Evolutionary conservation across 345 rosid genomes (phyloP).

Genomic region (Salix exigua): DNA sequence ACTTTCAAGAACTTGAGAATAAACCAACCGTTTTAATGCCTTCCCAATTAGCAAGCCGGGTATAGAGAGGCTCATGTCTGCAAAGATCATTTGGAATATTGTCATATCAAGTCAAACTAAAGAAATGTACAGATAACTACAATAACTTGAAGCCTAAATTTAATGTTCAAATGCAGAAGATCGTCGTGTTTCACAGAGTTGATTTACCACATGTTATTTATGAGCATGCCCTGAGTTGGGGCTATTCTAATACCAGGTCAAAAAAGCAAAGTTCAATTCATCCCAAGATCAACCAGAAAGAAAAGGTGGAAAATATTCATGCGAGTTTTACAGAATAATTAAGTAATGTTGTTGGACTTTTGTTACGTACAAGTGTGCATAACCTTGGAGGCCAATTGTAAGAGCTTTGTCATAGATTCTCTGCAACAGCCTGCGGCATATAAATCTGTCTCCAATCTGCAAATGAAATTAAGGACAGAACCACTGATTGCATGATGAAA

Average conservation of each 20-base stretch:
- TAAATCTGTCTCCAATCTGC: conserved; percentile 89
- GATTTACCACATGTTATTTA: no score
- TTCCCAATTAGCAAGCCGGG: conserved; percentile 93
- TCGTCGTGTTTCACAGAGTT: no score
- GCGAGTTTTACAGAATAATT: not conserved
- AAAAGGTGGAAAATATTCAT: not conserved
- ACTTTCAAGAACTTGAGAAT: conserved; percentile 11
- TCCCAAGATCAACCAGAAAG: not conserved
- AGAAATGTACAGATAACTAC: not conserved
- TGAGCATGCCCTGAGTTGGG: no score
- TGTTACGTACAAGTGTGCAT: conserved; percentile 74
- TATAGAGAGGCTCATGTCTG: conserved; percentile 83
- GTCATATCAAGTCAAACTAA: conserved; percentile 5
- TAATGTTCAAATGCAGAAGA: no score
- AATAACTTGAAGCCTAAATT: no score
- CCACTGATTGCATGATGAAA: not conserved
- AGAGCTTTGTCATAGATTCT: conserved; percentile 80
- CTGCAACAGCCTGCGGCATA: conserved; percentile 62
- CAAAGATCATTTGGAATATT: conserved; percentile 22
- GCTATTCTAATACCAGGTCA: no score
- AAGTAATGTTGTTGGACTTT: not conserved
- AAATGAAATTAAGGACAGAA: conserved; percentile 19
- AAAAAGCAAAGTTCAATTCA: not conserved
- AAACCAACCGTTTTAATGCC: conserved; percentile 73
- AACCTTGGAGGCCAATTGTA: conserved; percentile 82